Evolutionary conservation across 225 moss, liverwort and hornwort genomes (phyloP).

Genomic region (Sphagnum contortum): DNA sequence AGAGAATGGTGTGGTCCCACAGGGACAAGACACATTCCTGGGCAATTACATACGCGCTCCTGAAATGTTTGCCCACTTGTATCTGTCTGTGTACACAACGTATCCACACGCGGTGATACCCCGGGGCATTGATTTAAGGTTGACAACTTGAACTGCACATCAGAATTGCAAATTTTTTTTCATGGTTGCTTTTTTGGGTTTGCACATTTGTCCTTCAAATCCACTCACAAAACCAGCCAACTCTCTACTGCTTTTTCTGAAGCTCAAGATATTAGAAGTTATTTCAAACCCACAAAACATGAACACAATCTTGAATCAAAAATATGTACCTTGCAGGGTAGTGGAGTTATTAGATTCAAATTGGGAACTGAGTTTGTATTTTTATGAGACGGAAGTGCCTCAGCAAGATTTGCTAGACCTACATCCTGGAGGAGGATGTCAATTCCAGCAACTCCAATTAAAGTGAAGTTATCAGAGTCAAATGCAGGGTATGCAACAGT

Average conservation of each 20-base stretch:
- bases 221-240: too few species aligned
- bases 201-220: too few species aligned
- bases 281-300: too few species aligned
- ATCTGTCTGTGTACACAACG: constrained; percentile 26
- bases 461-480: constrained; percentile 28
- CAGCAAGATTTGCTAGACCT: constrained; percentile 5
- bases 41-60: constrained; percentile 33
- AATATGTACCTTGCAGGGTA: constrained; percentile 31
- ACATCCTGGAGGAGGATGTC: constrained; percentile 33
- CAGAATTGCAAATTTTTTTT: neutral
- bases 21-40: constrained; percentile 22
- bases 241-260: too few species aligned
- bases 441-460: constrained; percentile 33
- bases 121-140: constrained; percentile 13
- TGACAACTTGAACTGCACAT: constrained; percentile 17
- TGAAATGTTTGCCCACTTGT: constrained; percentile 29
- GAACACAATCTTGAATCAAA: too few species aligned
- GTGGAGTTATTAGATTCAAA: constrained; percentile 1
- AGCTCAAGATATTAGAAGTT: too few species aligned
- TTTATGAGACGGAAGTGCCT: constrained; percentile 10
- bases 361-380: constrained; percentile 10
- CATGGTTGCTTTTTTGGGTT: neutral
- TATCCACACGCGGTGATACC: neutral
- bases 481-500: neutral
- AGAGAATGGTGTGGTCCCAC: too few species aligned